Evolutionary conservation across 2,329 filamentous ascomycete genomes (phyloP).

Genomic region (Aspergillus arachidicola): DNA sequence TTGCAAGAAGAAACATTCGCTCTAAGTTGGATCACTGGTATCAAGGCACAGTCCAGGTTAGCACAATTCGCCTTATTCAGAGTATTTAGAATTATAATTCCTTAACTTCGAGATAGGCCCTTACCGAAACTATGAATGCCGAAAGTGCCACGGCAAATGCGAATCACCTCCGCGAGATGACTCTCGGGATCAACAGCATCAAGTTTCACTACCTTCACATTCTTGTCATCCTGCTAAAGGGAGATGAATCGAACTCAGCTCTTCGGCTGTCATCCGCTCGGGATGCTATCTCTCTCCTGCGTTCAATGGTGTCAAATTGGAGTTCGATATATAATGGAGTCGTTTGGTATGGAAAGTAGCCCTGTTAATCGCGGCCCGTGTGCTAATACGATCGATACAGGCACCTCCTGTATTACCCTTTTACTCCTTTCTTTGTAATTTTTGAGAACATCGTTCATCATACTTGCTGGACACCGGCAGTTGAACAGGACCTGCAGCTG

Average conservation of each 20-base stretch:
- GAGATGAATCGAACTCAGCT: background rate
- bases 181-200: constrained; percentile 12
- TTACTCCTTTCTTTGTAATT: constrained; percentile 15
- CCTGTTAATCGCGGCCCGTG: background rate
- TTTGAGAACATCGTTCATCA: constrained; percentile 14
- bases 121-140: background rate
- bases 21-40: background rate
- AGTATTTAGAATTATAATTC: background rate
- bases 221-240: constrained; percentile 10
- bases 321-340: constrained; percentile 20
- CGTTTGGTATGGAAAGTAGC: constrained; percentile 10
- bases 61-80: background rate
- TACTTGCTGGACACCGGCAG: background rate
- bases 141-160: constrained; percentile 1
- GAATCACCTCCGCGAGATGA: constrained; percentile 15
- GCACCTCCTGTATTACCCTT: constrained; percentile 18
- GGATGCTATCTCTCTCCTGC: constrained; percentile 17
- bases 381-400: background rate
- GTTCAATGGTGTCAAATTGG: constrained; percentile 18
- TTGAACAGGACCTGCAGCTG: background rate
- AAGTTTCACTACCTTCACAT: constrained; percentile 16
- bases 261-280: constrained; percentile 12
- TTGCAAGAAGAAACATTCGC: background rate
- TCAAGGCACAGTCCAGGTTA: background rate
- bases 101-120: background rate